Evolutionary conservation across 129 eudicot species (phyloP).

Genomic region (Smallanthus sonchifolius): DNA sequence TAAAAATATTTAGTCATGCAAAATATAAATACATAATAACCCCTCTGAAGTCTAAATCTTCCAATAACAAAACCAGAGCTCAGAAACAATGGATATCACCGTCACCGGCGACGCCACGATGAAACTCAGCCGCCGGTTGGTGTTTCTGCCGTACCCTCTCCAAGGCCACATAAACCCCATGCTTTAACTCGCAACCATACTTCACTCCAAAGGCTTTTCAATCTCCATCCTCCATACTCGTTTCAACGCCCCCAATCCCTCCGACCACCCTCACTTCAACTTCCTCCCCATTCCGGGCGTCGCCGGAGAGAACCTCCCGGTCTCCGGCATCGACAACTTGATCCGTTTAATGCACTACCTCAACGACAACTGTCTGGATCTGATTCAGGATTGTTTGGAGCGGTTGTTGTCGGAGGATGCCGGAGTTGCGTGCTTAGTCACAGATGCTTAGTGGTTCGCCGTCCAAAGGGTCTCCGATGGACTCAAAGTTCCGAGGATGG

Average conservation of each 20-base stretch:
- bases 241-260: conserved; percentile 41
- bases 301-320: neutral
- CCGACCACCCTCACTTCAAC: conserved; percentile 40
- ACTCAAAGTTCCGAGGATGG: conserved; percentile 36
- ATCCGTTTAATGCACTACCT: conserved; percentile 5
- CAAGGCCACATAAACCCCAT: conserved; percentile 67
- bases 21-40: no score
- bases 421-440: conserved; percentile 38
- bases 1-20: no score
- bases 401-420: conserved; percentile 20
- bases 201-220: conserved; percentile 53
- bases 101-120: neutral
- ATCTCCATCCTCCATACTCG: conserved; percentile 53
- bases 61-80: neutral
- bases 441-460: conserved; percentile 42
- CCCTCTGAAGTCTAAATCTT: no score
- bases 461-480: conserved; percentile 34
- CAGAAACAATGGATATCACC: neutral
- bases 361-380: conserved; percentile 19
- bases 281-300: conserved; percentile 32
- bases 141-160: conserved; percentile 46
- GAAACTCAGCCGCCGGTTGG: conserved; percentile 10
- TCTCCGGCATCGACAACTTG: neutral
- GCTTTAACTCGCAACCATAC: conserved; percentile 58
- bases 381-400: conserved; percentile 28